Base-by-base conservation (phyloP, 371 early-diverging fungal genomes). In the Rhizopus stolonifer region DNA sequence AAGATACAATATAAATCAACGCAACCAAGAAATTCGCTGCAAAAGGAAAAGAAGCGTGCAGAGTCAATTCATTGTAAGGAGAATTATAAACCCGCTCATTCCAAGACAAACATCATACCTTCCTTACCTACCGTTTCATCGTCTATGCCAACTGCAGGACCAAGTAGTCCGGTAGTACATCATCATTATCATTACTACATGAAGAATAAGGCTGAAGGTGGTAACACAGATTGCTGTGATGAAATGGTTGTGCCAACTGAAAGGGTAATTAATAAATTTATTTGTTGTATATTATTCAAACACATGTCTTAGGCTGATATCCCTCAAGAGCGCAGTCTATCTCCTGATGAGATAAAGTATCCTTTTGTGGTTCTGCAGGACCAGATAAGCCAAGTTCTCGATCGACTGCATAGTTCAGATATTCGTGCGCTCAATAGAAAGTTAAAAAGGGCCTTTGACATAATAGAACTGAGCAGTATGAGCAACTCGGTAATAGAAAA, bases 401-500 rank as follows among this genome's bases (percentile, higher is more conserved):
- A 79, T 49, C 64, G 82, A 3, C 42, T 81, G 14, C 52, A 67
- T 11, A 67, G 63, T 6, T 76, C 81, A 0, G 80, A 82, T 43
- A 74, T 80, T 9, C 67, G 80, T 23, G 75, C 79, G 19, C 40
- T 83, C 34, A 85, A 82, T 36, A 68, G 86, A 11, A 70, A 79
- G 13, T 61, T 83, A 10, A 61, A 67, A 32, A 62, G 84, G 24
- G 70, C 79, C 1, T 88, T 86, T 69, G 86, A 88, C 53, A 75
- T 88, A 23, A 61, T 77, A 4, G 85, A 85, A 19, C 72, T 88
- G 6, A 80, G 82, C 15, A 71, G 76, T 29, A 77, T 89, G 72
- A 83, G 84, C 52, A 84, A 89, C 45, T 81, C 80, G 23, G 80
- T 89, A 15, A 81, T 89, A 25, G 83, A 85, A 22, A 86, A 80